phyloP scores from a whole-genome alignment of 176 grass and related monocot genomes.

The Tuctoria greenei region DNA sequence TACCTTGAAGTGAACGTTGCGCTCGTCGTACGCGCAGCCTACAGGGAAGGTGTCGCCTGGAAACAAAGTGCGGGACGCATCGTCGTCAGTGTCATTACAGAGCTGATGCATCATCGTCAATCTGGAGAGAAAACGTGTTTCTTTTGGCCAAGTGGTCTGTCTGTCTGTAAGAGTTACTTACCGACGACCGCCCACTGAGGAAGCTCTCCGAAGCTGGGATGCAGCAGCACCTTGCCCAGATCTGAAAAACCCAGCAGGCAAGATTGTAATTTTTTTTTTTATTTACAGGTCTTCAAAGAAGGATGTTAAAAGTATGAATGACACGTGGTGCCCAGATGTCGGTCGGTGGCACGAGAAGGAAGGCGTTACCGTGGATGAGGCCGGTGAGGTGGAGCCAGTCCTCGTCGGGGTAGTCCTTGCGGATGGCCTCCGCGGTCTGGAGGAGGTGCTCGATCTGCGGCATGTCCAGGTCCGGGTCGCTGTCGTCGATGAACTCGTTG shows the following conservation, averaged over 20 bases:
- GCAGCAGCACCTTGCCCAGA: slow-evolving; percentile 92
- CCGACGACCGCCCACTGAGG: slow-evolving; percentile 98
- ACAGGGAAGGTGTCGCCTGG: slow-evolving; percentile 91
- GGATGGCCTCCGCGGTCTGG: slow-evolving; percentile 92
- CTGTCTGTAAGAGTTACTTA: too few species aligned
- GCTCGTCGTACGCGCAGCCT: slow-evolving; percentile 69
- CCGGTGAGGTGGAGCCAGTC: slow-evolving; percentile 97
- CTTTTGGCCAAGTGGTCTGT: too few species aligned
- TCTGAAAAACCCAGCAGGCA: slow-evolving; percentile 55
- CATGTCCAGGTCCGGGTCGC: slow-evolving; percentile 93
- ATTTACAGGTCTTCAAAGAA: too few species aligned
- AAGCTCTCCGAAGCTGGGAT: slow-evolving; percentile 70
- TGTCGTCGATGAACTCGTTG: slow-evolving; percentile 86
- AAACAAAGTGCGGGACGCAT: slow-evolving; percentile 13
- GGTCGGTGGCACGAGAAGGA: not conserved
- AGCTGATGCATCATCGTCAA: too few species aligned
- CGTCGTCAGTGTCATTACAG: too few species aligned
- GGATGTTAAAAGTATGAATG: too few species aligned
- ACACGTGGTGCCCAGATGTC: too few species aligned
- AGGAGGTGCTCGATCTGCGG: slow-evolving; percentile 97
- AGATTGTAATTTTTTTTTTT: too few species aligned
- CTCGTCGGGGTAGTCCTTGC: slow-evolving; percentile 88
- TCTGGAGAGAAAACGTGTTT: too few species aligned
- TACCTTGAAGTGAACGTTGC: slow-evolving; percentile 92
- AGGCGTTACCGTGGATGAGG: slow-evolving; percentile 70